These are phyloP conservation scores for Podochytrium sp. DNA, from an alignment of 192 early-diverging fungal species.

Conservation along the genomic window DNA sequence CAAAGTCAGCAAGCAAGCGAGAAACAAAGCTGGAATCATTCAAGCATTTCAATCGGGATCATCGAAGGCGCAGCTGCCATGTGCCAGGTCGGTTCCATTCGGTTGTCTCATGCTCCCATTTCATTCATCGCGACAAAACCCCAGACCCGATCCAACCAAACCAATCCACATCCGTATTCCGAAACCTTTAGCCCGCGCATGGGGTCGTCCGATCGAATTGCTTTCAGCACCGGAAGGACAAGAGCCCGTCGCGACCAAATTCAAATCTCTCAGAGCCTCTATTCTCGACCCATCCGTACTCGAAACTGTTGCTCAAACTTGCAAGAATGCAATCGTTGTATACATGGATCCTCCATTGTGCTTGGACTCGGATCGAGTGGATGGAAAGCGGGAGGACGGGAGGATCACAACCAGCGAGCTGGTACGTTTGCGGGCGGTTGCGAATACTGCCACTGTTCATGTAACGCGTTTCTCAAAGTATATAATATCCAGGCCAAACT, in stretches of 20 bases:
- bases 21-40: not conserved
- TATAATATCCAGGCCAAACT: not conserved
- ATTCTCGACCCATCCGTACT: slow-evolving; percentile 24
- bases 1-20: not conserved
- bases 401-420: not conserved
- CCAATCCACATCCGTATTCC: slow-evolving; percentile 24
- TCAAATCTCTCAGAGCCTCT: not conserved
- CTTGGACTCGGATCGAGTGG: not conserved
- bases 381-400: not conserved
- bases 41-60: not conserved
- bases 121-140: not conserved
- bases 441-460: too few species aligned
- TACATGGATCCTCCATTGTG: slow-evolving; percentile 26
- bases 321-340: slow-evolving; percentile 6
- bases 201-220: not conserved
- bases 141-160: slow-evolving; percentile 23
- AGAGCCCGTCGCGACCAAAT: not conserved
- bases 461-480: not conserved
- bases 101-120: not conserved
- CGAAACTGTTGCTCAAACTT: not conserved
- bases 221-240: not conserved
- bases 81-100: not conserved
- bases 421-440: too few species aligned
- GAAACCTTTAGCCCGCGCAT: slow-evolving; percentile 1
- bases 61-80: not conserved